Conservation (phyloP, 495 filamentous ascomycete genomes). For the Aspergillus heteromorphus region DNA sequence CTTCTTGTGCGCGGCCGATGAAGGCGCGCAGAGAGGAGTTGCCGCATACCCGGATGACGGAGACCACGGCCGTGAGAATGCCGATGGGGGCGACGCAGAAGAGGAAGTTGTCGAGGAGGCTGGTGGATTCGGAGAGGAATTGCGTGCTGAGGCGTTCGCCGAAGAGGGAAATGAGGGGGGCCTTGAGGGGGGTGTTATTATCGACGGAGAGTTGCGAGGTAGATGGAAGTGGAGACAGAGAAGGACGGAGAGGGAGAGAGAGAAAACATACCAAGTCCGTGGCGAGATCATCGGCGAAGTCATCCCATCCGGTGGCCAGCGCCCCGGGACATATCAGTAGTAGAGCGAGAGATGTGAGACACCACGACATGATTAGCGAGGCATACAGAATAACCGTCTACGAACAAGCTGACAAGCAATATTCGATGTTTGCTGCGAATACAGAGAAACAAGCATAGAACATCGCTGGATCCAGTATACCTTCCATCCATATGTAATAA, state of each 20-base stretch:
- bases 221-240: no score
- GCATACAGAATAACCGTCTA: neutral
- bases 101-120: conserved; percentile 46
- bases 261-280: conserved; percentile 35
- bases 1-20: conserved; percentile 46
- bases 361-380: conserved; percentile 6
- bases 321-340: conserved; percentile 17
- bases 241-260: neutral
- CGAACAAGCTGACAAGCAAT: neutral
- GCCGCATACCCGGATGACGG: conserved; percentile 49
- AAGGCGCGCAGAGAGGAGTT: conserved; percentile 46
- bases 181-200: conserved; percentile 16
- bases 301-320: conserved; percentile 33
- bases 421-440: neutral
- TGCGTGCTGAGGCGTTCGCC: conserved; percentile 54
- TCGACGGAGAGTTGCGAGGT: neutral
- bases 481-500: neutral
- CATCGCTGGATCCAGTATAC: neutral
- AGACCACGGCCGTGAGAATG: conserved; percentile 50
- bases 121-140: conserved; percentile 50
- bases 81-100: conserved; percentile 52
- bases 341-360: conserved; percentile 14
- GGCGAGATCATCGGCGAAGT: conserved; percentile 50
- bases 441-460: neutral
- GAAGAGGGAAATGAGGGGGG: conserved; percentile 49